A percentile compares a stretch with the other conserved stretches of the same genome.
phyloP scores from a whole-genome alignment of 495 filamentous ascomycete species.

The Platismatia glauca region DNA sequence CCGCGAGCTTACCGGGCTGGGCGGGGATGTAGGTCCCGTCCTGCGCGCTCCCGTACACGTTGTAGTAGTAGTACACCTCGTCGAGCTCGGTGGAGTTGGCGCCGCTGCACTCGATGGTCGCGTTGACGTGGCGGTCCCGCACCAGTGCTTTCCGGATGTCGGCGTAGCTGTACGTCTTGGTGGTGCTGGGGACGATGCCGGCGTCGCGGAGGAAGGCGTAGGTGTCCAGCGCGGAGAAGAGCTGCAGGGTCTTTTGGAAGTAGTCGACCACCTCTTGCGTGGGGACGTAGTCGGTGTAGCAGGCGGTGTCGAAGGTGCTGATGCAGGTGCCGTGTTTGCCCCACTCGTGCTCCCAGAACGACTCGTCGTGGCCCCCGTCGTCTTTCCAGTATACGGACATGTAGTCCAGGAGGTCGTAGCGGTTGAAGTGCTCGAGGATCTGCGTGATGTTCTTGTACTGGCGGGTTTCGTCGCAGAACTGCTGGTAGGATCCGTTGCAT shows the following conservation, averaged over 20 bases:
- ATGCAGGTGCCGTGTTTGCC: conserved; percentile 65
- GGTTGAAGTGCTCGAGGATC: conserved; percentile 52
- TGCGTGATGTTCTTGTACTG: conserved; percentile 60
- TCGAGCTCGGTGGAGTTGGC: conserved; percentile 44
- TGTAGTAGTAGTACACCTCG: conserved; percentile 78
- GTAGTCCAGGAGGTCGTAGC: conserved; percentile 52
- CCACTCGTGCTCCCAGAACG: conserved; percentile 80
- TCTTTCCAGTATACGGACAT: conserved; percentile 77
- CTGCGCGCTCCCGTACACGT: conserved; percentile 66
- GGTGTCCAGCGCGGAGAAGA: conserved; percentile 38
- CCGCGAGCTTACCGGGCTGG: conserved; percentile 35
- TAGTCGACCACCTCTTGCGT: conserved; percentile 52
- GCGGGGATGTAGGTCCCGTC: conserved; percentile 64
- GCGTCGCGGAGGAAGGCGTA: conserved; percentile 37
- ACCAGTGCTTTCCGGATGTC: conserved; percentile 56
- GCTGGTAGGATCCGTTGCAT: conserved; percentile 70
- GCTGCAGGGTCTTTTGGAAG: conserved; percentile 47
- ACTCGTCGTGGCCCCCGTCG: conserved; percentile 51
- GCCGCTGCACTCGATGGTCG: conserved; percentile 56
- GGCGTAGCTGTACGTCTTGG: conserved; percentile 45
- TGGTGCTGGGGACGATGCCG: conserved; percentile 41
- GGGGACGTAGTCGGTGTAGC: conserved; percentile 58
- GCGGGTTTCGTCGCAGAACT: conserved; percentile 58
- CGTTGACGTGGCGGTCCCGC: conserved; percentile 46
- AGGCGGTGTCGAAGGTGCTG: conserved; percentile 54